phyloP scores from a whole-genome alignment of 208 protist genomes.

The Hexamita inflata region DNA sequence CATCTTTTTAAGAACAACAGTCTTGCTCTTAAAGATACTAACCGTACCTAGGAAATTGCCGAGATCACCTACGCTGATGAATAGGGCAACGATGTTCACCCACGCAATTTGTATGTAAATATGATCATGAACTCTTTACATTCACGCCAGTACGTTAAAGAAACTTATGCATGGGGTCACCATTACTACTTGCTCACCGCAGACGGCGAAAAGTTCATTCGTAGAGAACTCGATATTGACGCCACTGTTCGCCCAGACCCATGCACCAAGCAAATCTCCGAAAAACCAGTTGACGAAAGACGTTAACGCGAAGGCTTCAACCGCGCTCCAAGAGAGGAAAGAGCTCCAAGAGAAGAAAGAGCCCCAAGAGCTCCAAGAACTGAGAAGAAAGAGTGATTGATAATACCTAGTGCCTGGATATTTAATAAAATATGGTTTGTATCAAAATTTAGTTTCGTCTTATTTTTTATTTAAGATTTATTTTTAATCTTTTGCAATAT shows the following conservation, averaged over 20 bases:
- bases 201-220: slow-evolving; percentile 1
- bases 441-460: too few relatives aligned
- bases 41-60: neutral
- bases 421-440: too few relatives aligned
- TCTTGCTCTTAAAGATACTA: slow-evolving; percentile 14
- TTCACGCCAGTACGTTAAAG: slow-evolving; percentile 15
- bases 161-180: slow-evolving; percentile 12
- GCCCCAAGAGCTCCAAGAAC: too few relatives aligned
- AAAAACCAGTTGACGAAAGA: neutral
- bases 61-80: neutral
- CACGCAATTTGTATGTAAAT: neutral
- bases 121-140: slow-evolving; percentile 1
- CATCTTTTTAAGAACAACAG: slow-evolving; percentile 19
- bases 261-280: neutral
- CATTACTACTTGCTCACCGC: slow-evolving; percentile 28
- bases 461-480: too few relatives aligned
- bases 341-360: too few relatives aligned
- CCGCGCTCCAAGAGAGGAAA: too few relatives aligned
- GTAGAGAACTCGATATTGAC: slow-evolving; percentile 15
- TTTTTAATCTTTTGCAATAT: too few relatives aligned
- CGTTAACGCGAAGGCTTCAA: neutral
- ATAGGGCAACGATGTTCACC: neutral
- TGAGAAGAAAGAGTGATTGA: too few relatives aligned
- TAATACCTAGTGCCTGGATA: too few relatives aligned
- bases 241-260: neutral